Conservation (phyloP, 805 yeast genomes). For the Myxozyma mucilagina region DNA sequence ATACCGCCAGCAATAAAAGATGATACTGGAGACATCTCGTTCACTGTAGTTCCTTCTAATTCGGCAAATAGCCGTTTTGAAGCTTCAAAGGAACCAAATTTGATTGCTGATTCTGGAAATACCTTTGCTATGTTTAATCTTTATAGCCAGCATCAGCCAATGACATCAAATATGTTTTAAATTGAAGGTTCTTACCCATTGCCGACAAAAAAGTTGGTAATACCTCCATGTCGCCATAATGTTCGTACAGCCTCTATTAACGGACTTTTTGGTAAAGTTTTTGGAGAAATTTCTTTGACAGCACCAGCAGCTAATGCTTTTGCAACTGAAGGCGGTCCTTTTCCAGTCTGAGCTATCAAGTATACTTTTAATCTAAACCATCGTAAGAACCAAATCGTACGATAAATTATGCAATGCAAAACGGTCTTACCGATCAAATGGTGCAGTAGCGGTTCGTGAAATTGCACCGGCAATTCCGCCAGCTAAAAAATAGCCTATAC, state of each 20-base stretch:
- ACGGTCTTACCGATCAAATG: conserved; percentile 62
- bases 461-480: conserved; percentile 97
- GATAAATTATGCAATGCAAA: neutral
- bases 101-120: conserved; percentile 96
- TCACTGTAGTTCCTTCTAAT: conserved; percentile 34
- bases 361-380: conserved; percentile 74
- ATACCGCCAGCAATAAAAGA: conserved; percentile 93
- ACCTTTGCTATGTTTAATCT: conserved; percentile 92
- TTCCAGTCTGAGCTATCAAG: conserved; percentile 76
- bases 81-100: conserved; percentile 92
- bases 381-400: neutral
- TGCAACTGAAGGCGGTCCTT: conserved; percentile 32
- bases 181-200: conserved; percentile 18
- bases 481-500: conserved; percentile 87
- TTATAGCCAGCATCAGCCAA: conserved; percentile 13
- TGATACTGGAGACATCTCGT: conserved; percentile 61
- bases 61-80: conserved; percentile 70
- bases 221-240: conserved; percentile 84
- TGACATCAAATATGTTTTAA: neutral
- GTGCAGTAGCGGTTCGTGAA: conserved; percentile 95
- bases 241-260: conserved; percentile 76
- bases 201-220: conserved; percentile 84
- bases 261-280: conserved; percentile 54
- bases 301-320: neutral
- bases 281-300: conserved; percentile 35